Evolutionary conservation across 116 monocot species (phyloP).

Genomic region (Posidonia oceanica): DNA sequence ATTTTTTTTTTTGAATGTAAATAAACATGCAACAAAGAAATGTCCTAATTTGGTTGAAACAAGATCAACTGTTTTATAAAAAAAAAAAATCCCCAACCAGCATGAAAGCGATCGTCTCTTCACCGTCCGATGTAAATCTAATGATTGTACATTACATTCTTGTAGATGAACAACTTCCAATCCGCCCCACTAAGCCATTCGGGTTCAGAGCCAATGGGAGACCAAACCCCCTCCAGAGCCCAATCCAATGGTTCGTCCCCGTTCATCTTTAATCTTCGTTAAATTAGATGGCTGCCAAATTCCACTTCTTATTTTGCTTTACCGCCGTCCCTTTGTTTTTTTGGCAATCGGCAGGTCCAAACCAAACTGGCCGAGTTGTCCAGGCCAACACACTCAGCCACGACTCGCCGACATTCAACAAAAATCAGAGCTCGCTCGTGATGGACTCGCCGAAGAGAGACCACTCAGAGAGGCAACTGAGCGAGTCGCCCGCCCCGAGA

Average conservation of each 20-base stretch:
- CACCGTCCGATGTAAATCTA: no score
- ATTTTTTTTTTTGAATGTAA: no score
- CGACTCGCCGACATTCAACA: neutral
- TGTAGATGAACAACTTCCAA: constrained; percentile 13
- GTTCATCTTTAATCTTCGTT: neutral
- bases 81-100: no score
- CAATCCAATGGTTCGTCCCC: neutral
- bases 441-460: neutral
- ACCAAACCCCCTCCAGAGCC: neutral
- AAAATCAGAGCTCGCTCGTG: neutral
- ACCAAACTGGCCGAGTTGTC: neutral
- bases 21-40: no score
- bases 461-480: neutral
- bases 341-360: neutral
- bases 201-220: neutral
- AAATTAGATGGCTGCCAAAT: no score
- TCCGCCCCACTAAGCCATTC: constrained; percentile 3
- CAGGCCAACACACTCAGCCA: no score
- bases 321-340: no score
- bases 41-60: no score
- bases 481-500: neutral
- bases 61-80: no score
- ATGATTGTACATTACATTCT: neutral
- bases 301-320: no score
- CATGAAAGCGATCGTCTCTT: no score